phyloP scores from a whole-genome alignment of 2,329 filamentous ascomycete species.

The Penicillium polonicum region DNA sequence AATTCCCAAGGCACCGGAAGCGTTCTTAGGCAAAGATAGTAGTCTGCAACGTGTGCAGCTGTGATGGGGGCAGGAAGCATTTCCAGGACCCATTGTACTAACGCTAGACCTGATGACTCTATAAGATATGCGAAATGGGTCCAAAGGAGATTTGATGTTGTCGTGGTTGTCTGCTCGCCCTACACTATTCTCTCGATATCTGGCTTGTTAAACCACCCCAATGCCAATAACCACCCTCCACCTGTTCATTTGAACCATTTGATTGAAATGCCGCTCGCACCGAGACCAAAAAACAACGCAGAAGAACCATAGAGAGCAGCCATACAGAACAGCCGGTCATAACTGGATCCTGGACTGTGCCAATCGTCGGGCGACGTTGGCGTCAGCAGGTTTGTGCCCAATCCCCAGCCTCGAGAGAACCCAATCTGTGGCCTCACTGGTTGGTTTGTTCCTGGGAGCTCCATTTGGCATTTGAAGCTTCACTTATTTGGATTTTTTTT shows the following conservation, averaged over 20 bases:
- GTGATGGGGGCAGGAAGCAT: constrained; percentile 27
- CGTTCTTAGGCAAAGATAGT: constrained; percentile 12
- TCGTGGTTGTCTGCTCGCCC: not conserved
- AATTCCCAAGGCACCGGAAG: not conserved
- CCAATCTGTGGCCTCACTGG: constrained; percentile 24
- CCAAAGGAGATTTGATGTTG: not conserved
- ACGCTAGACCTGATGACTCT: constrained; percentile 16
- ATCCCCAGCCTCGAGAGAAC: constrained; percentile 25
- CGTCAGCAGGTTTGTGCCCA: constrained; percentile 21
- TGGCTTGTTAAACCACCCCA: not conserved
- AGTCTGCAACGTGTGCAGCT: constrained; percentile 36
- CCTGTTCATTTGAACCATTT: not conserved
- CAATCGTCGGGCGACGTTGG: constrained; percentile 12
- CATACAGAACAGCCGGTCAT: not conserved
- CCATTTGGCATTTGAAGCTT: constrained; percentile 16
- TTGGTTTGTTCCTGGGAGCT: constrained; percentile 10
- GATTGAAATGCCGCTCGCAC: not conserved
- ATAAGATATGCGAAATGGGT: not conserved
- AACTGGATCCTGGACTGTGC: constrained; percentile 3
- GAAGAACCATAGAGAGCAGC: not conserved
- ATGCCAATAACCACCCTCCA: not conserved
- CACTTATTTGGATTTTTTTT: constrained; percentile 16
- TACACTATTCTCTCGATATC: not conserved
- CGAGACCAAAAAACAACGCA: constrained; percentile 3
- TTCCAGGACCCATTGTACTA: constrained; percentile 12